Percentiles rank a stretch among this genome's conserved stretches.
Evolutionary conservation across 371 early-diverging fungal genomes (phyloP).

Genomic region (Mucor plumbeus): DNA sequence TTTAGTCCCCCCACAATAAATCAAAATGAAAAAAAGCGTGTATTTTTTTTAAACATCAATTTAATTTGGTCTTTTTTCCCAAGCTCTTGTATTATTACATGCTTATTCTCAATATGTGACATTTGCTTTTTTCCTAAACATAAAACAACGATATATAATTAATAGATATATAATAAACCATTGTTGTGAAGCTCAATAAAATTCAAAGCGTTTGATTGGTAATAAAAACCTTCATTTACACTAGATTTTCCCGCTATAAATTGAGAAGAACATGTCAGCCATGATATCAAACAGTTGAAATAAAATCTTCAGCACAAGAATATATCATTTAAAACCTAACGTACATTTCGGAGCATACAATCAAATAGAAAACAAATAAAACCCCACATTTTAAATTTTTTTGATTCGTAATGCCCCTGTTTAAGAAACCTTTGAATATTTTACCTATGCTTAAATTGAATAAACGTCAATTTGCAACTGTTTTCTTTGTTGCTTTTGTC

Average conservation of each 20-base stretch:
- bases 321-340: too few species aligned
- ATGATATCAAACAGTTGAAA: too few species aligned
- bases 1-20: slow-evolving; percentile 1
- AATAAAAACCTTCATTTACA: slow-evolving; percentile 10
- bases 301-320: too few species aligned
- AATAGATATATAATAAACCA: too few species aligned
- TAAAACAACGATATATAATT: too few species aligned
- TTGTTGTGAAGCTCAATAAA: background rate
- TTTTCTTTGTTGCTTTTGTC: background rate
- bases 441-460: background rate
- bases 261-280: background rate
- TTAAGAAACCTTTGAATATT: background rate
- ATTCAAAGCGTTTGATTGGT: background rate
- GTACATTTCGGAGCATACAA: background rate
- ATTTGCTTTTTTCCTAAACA: background rate
- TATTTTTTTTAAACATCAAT: slow-evolving; percentile 3
- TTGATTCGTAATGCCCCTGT: background rate
- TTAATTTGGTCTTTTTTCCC: slow-evolving; percentile 4
- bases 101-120: background rate
- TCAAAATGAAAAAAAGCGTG: background rate
- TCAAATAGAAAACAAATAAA: background rate
- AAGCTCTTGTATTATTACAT: background rate
- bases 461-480: background rate
- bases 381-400: background rate
- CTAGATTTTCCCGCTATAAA: slow-evolving; percentile 13